Conservation (phyloP, 1,284 basidiomycete species). For the Phellinidium pouzarii region DNA sequence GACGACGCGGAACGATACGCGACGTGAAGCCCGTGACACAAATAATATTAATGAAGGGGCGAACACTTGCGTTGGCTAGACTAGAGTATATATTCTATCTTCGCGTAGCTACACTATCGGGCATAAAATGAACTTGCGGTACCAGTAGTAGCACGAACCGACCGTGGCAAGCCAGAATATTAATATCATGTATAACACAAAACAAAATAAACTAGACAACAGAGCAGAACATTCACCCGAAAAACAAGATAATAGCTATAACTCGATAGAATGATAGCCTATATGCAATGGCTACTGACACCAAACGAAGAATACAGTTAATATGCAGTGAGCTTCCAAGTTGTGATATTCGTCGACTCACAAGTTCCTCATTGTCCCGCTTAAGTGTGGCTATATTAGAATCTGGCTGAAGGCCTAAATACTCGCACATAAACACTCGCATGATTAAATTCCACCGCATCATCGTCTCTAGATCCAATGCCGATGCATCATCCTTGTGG, state of each 20-base stretch:
- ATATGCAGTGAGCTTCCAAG: not conserved
- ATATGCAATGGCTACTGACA: constrained; percentile 14
- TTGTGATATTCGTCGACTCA: constrained; percentile 5
- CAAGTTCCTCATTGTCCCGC: constrained; percentile 17
- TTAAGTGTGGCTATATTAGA: constrained; percentile 25
- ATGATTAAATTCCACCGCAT: constrained; percentile 86
- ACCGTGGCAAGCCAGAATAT: too few relatives aligned
- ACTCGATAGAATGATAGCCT: constrained; percentile 10
- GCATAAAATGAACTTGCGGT: not conserved
- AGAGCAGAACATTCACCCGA: too few relatives aligned
- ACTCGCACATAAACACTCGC: constrained; percentile 86
- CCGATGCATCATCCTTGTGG: constrained; percentile 78
- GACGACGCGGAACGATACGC: too few relatives aligned
- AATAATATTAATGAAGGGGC: too few relatives aligned
- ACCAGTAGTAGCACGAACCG: too few relatives aligned
- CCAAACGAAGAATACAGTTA: not conserved
- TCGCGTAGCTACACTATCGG: too few relatives aligned
- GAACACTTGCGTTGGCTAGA: too few relatives aligned
- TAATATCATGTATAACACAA: too few relatives aligned
- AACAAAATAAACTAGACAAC: too few relatives aligned
- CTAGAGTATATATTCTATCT: too few relatives aligned
- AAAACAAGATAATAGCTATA: not conserved
- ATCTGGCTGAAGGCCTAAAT: constrained; percentile 61
- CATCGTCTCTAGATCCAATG: constrained; percentile 82
- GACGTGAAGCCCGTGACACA: too few relatives aligned